Evolutionary conservation across 139 green algal species (phyloP).

Genomic region (Spirogloea muscicola): DNA sequence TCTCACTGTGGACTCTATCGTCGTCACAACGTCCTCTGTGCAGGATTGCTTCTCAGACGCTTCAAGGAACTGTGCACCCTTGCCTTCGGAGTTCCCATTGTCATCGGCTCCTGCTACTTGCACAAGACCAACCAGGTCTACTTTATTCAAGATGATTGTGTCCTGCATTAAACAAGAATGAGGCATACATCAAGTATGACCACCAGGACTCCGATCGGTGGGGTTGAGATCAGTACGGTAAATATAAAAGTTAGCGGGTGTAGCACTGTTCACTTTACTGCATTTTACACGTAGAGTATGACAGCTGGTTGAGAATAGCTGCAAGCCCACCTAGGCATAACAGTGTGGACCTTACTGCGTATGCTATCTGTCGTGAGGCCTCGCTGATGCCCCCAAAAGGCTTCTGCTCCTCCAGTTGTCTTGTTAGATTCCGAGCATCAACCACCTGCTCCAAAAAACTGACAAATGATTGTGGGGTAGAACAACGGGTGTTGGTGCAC

Average conservation of each 20-base stretch:
- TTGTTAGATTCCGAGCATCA: conserved; percentile 53
- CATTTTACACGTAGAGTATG: too few species aligned
- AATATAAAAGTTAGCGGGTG: too few species aligned
- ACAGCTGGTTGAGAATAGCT: too few species aligned
- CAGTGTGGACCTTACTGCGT: conserved; percentile 67
- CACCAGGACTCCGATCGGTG: too few species aligned
- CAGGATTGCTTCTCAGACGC: not conserved
- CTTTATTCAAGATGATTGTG: conserved; percentile 38
- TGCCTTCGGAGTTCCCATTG: not conserved
- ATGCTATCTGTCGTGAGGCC: conserved; percentile 86
- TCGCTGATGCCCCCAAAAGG: conserved; percentile 73
- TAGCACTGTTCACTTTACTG: too few species aligned
- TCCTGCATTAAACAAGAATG: too few species aligned
- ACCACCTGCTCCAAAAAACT: conserved; percentile 51
- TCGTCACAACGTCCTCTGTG: conserved; percentile 6
- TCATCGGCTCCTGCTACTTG: not conserved
- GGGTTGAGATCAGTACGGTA: too few species aligned
- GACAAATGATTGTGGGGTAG: not conserved
- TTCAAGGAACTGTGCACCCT: not conserved
- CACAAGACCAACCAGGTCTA: conserved; percentile 21
- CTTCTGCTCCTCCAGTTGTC: conserved; percentile 64
- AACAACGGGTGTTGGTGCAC: too few species aligned
- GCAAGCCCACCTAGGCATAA: not conserved
- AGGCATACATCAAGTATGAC: too few species aligned
- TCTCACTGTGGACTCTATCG: conserved; percentile 3